These are phyloP conservation scores for Tolypocladium paradoxum DNA, from an alignment of 2,329 filamentous ascomycete species.

Conservation along the genomic window DNA sequence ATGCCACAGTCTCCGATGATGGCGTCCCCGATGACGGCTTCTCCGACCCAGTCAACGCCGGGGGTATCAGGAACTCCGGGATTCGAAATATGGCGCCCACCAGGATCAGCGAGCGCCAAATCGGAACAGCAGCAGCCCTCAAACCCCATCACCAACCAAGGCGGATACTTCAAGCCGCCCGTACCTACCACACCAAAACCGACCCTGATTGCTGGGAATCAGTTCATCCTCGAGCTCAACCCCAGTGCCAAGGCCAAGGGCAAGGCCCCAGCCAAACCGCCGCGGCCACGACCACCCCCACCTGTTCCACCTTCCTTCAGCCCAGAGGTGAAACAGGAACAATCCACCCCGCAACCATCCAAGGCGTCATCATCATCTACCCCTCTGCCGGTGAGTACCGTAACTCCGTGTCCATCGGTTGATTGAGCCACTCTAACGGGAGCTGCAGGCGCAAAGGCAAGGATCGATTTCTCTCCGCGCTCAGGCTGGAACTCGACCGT, in stretches of 20 bases:
- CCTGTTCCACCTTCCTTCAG: slow-evolving; percentile 11
- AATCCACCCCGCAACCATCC: slow-evolving; percentile 16
- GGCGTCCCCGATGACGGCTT: slow-evolving; percentile 10
- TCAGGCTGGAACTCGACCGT: slow-evolving; percentile 22
- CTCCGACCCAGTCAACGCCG: slow-evolving; percentile 8
- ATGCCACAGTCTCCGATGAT: slow-evolving; percentile 11
- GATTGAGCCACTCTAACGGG: not conserved
- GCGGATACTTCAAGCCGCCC: slow-evolving; percentile 25
- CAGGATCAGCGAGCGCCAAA: slow-evolving; percentile 14
- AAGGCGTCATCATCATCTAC: slow-evolving; percentile 14
- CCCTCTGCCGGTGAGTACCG: slow-evolving; percentile 14
- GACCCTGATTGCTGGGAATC: slow-evolving; percentile 20
- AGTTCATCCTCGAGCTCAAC: slow-evolving; percentile 26
- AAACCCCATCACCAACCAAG: slow-evolving; percentile 9
- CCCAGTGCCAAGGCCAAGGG: slow-evolving; percentile 19
- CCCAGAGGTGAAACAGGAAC: slow-evolving; percentile 19
- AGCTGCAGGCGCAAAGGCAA: slow-evolving; percentile 15
- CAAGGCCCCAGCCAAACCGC: slow-evolving; percentile 23
- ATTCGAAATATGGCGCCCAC: slow-evolving; percentile 26
- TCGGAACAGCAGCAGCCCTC: slow-evolving; percentile 13
- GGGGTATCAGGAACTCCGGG: slow-evolving; percentile 22
- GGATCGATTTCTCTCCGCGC: slow-evolving; percentile 17
- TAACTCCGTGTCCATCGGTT: not conserved
- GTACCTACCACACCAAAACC: slow-evolving; percentile 29
- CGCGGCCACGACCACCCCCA: slow-evolving; percentile 14